These are phyloP conservation scores for Neurospora tetrasperma DNA, from an alignment of 495 filamentous ascomycete species.

Conservation along the genomic window DNA sequence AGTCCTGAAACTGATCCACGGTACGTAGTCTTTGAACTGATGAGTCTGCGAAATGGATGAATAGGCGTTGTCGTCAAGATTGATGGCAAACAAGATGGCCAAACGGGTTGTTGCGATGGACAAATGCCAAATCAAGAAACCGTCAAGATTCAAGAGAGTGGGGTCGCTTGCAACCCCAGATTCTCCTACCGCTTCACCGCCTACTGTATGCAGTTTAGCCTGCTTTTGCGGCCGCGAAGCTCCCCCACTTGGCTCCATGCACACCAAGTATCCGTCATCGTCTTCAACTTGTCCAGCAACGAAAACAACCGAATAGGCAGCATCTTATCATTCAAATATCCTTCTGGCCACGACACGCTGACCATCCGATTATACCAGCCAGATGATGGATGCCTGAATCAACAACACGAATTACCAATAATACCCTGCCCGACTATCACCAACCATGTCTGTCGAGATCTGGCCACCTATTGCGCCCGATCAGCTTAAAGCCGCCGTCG, in stretches of 20 bases:
- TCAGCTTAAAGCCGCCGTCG: slow-evolving; percentile 54
- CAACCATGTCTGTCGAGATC: slow-evolving; percentile 62
- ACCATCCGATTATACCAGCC: not conserved
- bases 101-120: not conserved
- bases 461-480: slow-evolving; percentile 62
- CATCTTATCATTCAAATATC: not conserved
- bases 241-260: not conserved
- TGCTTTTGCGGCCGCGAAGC: not conserved
- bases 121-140: not conserved
- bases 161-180: not conserved
- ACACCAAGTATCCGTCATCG: not conserved
- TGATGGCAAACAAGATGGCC: not conserved
- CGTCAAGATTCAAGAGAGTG: not conserved
- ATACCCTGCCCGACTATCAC: slow-evolving; percentile 2
- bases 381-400: slow-evolving; percentile 28
- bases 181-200: not conserved
- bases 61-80: not conserved
- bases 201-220: not conserved
- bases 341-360: not conserved
- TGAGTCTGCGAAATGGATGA: not conserved
- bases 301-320: slow-evolving; percentile 8
- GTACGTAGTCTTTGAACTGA: not conserved
- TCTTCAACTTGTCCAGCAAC: not conserved
- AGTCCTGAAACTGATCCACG: not conserved
- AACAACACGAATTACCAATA: slow-evolving; percentile 8